These are phyloP conservation scores for Gossypium mustelinum DNA, from an alignment of 345 rosid species.

Conservation along the genomic window DNA sequence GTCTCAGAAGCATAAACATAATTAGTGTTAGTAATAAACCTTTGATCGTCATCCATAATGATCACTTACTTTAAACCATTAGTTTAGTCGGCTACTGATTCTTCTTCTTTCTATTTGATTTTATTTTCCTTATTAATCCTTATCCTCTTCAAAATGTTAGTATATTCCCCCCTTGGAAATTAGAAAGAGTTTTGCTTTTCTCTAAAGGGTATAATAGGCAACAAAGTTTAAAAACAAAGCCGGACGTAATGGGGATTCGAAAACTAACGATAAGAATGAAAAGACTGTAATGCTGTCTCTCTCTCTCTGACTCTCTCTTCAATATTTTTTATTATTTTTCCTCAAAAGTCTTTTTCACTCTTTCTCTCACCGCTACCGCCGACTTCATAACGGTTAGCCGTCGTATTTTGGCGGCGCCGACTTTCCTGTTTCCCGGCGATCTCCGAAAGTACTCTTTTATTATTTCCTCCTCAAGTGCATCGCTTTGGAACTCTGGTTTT, in stretches of 20 bases:
- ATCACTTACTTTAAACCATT: background rate
- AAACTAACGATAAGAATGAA: background rate
- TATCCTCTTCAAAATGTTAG: background rate
- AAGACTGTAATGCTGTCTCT: background rate
- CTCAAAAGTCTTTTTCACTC: conserved; percentile 9
- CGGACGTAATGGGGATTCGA: conserved; percentile 7
- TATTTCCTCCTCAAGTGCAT: background rate
- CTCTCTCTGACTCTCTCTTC: background rate
- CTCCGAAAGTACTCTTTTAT: background rate
- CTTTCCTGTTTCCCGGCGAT: conserved; percentile 10
- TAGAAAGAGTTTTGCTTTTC: background rate
- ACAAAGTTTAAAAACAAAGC: conserved; percentile 2
- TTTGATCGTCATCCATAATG: conserved; percentile 1
- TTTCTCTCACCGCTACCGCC: conserved; percentile 30
- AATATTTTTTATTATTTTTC: background rate
- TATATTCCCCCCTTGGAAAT: background rate
- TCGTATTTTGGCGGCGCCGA: conserved; percentile 31
- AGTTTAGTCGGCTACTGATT: background rate
- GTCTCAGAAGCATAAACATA: too few relatives aligned
- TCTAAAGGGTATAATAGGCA: background rate
- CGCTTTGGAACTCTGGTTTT: background rate
- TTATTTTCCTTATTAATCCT: background rate
- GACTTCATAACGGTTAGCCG: conserved; percentile 43
- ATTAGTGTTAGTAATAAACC: too few relatives aligned
- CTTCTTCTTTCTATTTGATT: background rate